phyloP scores from a whole-genome alignment of 2,329 filamentous ascomycete genomes.

The Talaromyces sp. region DNA sequence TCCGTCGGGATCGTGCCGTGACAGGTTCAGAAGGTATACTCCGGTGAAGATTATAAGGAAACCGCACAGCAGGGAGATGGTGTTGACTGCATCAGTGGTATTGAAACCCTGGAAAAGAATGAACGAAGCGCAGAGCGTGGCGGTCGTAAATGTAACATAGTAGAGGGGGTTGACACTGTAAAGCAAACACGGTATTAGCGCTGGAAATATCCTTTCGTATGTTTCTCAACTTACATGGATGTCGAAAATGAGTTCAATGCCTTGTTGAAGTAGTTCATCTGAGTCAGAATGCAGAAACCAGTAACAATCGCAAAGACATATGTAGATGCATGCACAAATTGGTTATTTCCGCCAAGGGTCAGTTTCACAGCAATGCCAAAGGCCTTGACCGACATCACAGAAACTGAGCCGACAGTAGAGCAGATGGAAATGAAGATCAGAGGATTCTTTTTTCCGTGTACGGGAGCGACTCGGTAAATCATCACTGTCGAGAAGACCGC shows the following conservation, averaged over 20 bases:
- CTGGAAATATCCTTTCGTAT: not conserved
- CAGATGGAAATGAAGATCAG: slow-evolving; percentile 97
- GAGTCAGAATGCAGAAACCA: slow-evolving; percentile 88
- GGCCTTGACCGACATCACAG: slow-evolving; percentile 98
- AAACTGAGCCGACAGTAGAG: slow-evolving; percentile 93
- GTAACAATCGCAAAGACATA: slow-evolving; percentile 97
- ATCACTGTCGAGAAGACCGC: slow-evolving; percentile 84
- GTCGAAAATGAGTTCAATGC: slow-evolving; percentile 95
- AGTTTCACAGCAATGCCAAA: slow-evolving; percentile 97
- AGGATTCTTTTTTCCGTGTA: slow-evolving; percentile 92
- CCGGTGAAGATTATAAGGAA: slow-evolving; percentile 95
- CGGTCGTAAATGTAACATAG: slow-evolving; percentile 96
- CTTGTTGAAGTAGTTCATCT: slow-evolving; percentile 99
- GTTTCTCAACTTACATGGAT: slow-evolving; percentile 74
- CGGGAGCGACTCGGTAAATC: slow-evolving; percentile 92
- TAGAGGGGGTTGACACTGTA: slow-evolving; percentile 89
- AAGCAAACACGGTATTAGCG: slow-evolving; percentile 2
- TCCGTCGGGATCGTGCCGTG: slow-evolving; percentile 84
- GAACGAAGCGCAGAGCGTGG: slow-evolving; percentile 90
- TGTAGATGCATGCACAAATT: slow-evolving; percentile 91
- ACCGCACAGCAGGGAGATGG: slow-evolving; percentile 85
- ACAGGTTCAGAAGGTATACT: slow-evolving; percentile 95
- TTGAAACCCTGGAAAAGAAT: slow-evolving; percentile 97
- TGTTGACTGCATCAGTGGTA: slow-evolving; percentile 88
- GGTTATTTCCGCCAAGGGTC: slow-evolving; percentile 89